Evolutionary conservation across 2,329 filamentous ascomycete species (phyloP).

Genomic region (Xylaria sp.): DNA sequence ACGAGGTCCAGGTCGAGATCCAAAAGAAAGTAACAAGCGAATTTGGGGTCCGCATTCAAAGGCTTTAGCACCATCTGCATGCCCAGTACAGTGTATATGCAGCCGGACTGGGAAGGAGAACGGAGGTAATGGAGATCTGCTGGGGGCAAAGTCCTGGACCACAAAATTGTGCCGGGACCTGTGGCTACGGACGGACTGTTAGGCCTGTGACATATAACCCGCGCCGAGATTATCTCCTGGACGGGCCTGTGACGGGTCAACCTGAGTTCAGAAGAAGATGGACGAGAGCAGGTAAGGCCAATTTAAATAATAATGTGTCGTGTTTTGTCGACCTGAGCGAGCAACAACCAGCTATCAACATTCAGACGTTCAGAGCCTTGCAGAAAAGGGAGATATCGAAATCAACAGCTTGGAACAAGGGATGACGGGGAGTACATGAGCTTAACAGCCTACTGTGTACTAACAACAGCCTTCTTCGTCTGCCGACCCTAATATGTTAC

Average conservation of each 20-base stretch:
- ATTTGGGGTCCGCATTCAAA: slow-evolving; percentile 49
- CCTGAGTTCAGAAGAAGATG: slow-evolving; percentile 33
- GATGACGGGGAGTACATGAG: slow-evolving; percentile 20
- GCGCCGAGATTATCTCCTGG: slow-evolving; percentile 35
- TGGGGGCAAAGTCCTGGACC: slow-evolving; percentile 43
- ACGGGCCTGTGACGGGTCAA: slow-evolving; percentile 38
- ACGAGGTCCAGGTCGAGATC: slow-evolving; percentile 46
- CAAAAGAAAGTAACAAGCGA: slow-evolving; percentile 43
- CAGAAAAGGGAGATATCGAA: slow-evolving; percentile 18
- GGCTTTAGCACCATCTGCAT: slow-evolving; percentile 47
- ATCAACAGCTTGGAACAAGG: slow-evolving; percentile 28
- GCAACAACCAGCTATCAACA: slow-evolving; percentile 13
- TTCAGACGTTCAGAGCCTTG: slow-evolving; percentile 26
- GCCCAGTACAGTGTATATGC: slow-evolving; percentile 49
- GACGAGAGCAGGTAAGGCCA: slow-evolving; percentile 31
- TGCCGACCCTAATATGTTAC: slow-evolving; percentile 44
- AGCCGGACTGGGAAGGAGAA: slow-evolving; percentile 50
- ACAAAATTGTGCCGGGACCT: slow-evolving; percentile 46
- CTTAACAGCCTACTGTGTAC: slow-evolving; percentile 24
- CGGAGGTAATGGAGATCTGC: slow-evolving; percentile 49
- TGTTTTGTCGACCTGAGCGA: slow-evolving; percentile 7
- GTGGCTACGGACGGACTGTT: slow-evolving; percentile 36
- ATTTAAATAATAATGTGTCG: slow-evolving; percentile 21
- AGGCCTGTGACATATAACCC: slow-evolving; percentile 37
- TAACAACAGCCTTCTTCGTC: slow-evolving; percentile 45